These are phyloP conservation scores for Hymenotorrendiella dingleyae DNA, from an alignment of 2,329 filamentous ascomycete species.

Conservation along the genomic window DNA sequence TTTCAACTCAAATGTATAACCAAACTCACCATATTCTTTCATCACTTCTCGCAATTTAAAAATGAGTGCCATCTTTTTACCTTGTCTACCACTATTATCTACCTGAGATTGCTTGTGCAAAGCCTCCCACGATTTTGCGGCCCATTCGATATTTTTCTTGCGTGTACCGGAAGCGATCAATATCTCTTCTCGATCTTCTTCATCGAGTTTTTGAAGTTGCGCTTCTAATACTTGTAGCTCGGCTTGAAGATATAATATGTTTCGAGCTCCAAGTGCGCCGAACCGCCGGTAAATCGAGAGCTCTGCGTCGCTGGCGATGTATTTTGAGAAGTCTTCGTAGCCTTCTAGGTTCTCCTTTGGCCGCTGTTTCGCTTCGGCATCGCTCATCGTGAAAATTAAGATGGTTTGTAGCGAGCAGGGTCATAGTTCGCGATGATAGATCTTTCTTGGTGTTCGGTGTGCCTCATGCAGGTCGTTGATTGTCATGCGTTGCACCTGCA, in stretches of 20 bases:
- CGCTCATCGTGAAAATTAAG: no score
- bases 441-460: no score
- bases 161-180: not conserved
- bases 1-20: no score
- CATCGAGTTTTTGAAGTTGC: not conserved
- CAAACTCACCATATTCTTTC: not conserved
- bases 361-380: not conserved
- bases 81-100: not conserved
- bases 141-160: not conserved
- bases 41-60: not conserved
- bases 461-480: no score
- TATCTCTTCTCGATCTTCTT: not conserved
- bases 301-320: constrained; percentile 3
- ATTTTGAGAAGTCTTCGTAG: not conserved
- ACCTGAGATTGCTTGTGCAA: not conserved
- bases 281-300: constrained; percentile 13
- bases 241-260: constrained; percentile 14
- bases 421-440: no score
- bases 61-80: not conserved
- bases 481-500: no score
- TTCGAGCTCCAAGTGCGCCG: constrained; percentile 8
- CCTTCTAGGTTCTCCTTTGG: not conserved
- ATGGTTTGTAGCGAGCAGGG: no score
- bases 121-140: not conserved
- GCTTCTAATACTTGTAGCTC: constrained; percentile 11